phyloP scores from a whole-genome alignment of 306 rosid species.

The Medicago ruthenica region DNA sequence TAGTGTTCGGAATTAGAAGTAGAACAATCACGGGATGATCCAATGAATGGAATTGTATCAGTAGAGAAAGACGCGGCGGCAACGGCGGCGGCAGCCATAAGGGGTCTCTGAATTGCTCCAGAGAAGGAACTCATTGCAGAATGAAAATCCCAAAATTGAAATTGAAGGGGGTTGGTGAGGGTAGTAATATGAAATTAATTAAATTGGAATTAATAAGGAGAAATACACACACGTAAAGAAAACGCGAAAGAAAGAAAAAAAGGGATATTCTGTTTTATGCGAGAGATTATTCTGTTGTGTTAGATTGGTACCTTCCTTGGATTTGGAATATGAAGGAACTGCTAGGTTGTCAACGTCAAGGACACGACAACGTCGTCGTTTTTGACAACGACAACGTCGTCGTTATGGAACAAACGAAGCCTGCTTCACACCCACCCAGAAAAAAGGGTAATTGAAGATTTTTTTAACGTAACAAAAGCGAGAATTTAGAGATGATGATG shows the following conservation, averaged over 20 bases:
- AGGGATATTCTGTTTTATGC: conserved; percentile 51
- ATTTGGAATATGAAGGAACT: conserved; percentile 29
- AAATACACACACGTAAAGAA: conserved; percentile 46
- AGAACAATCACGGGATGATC: conserved; percentile 52
- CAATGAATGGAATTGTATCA: conserved; percentile 61
- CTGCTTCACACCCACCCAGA: neutral
- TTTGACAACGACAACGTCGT: conserved; percentile 34
- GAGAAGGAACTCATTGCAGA: conserved; percentile 73
- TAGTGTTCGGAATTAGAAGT: conserved; percentile 47
- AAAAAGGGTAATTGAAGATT: neutral
- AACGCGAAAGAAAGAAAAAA: conserved; percentile 39
- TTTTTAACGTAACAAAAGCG: no score
- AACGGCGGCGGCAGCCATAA: conserved; percentile 84
- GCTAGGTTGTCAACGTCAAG: conserved; percentile 64
- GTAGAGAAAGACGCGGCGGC: conserved; percentile 77
- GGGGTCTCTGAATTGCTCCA: conserved; percentile 84
- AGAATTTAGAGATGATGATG: neutral
- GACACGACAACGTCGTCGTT: conserved; percentile 20
- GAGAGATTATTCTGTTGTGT: conserved; percentile 44
- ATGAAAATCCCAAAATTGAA: neutral
- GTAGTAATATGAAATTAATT: neutral
- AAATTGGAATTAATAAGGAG: conserved; percentile 32
- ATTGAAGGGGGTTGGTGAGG: conserved; percentile 5
- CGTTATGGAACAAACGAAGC: conserved; percentile 35
- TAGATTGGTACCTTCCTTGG: conserved; percentile 36